Conservation (phyloP, 1,284 basidiomycete species). For the Austroboletus sp. region DNA sequence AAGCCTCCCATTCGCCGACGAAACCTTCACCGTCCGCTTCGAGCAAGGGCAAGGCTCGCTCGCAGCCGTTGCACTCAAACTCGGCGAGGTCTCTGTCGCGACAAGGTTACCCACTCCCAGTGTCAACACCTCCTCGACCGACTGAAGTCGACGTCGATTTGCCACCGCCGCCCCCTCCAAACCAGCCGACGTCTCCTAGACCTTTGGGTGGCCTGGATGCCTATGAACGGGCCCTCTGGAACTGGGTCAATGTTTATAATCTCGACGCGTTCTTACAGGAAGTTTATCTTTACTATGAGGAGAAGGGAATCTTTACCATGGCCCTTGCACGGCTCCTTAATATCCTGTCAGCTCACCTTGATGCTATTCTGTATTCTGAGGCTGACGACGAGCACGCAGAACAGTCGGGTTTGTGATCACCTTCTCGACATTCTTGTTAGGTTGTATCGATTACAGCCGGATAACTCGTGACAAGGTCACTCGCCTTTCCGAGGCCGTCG, state of each 20-base stretch:
- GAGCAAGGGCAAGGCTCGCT: slow-evolving; percentile 37
- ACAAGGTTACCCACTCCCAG: slow-evolving; percentile 31
- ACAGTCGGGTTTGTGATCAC: slow-evolving; percentile 95
- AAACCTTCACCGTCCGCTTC: slow-evolving; percentile 28
- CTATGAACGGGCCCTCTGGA: slow-evolving; percentile 90
- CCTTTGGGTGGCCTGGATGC: slow-evolving; percentile 69
- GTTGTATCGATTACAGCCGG: slow-evolving; percentile 88
- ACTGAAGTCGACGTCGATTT: slow-evolving; percentile 50
- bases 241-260: slow-evolving; percentile 98
- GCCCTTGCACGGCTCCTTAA: slow-evolving; percentile 82
- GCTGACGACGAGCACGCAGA: slow-evolving; percentile 42
- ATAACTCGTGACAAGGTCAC: slow-evolving; percentile 59
- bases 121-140: slow-evolving; percentile 60
- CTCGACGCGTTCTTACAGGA: slow-evolving; percentile 92
- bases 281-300: slow-evolving; percentile 92
- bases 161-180: slow-evolving; percentile 20
- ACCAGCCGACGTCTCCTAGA: slow-evolving; percentile 34
- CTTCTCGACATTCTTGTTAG: slow-evolving; percentile 92
- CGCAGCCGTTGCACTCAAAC: slow-evolving; percentile 45
- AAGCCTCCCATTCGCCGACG: slow-evolving; percentile 39
- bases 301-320: slow-evolving; percentile 93
- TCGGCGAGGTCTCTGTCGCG: slow-evolving; percentile 40
- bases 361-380: slow-evolving; percentile 11
- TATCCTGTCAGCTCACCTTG: slow-evolving; percentile 66
- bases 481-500: slow-evolving; percentile 72